Percentiles rank a stretch among this genome's conserved stretches.
These are phyloP conservation scores for Gaeumannomyces tritici DNA, from an alignment of 2,329 filamentous ascomycete genomes.

Conservation along the genomic window DNA sequence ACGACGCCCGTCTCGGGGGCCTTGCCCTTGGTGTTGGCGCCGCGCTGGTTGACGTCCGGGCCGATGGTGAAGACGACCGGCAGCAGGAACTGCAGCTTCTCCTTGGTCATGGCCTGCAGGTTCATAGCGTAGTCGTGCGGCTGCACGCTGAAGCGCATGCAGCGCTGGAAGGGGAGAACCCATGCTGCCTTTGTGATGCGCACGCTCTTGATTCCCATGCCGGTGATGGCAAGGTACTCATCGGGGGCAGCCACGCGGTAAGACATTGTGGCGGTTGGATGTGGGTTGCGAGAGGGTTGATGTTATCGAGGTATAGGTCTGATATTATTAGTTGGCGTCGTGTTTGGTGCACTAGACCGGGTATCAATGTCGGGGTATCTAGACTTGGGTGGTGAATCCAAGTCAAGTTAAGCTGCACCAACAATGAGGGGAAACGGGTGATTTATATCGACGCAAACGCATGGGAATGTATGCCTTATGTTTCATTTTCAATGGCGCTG, in stretches of 20 bases:
- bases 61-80: constrained; percentile 83
- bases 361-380: neutral
- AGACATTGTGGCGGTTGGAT: constrained; percentile 34
- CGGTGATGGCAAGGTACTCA: constrained; percentile 81
- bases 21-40: constrained; percentile 31
- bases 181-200: constrained; percentile 71
- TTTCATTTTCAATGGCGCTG: neutral
- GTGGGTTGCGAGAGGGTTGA: neutral
- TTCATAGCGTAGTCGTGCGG: constrained; percentile 77
- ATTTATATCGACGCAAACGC: neutral
- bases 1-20: neutral
- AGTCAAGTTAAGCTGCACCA: neutral
- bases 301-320: neutral
- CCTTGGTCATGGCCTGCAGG: constrained; percentile 79
- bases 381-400: neutral
- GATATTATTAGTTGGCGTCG: neutral
- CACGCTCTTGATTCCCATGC: constrained; percentile 64
- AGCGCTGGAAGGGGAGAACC: constrained; percentile 62
- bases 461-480: neutral
- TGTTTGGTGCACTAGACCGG: neutral
- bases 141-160: constrained; percentile 52
- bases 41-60: constrained; percentile 58
- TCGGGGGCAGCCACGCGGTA: constrained; percentile 66
- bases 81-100: constrained; percentile 75
- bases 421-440: neutral